Evolutionary conservation across 2,329 filamentous ascomycete species (phyloP).

Genomic region (Sporothrix curviconia): DNA sequence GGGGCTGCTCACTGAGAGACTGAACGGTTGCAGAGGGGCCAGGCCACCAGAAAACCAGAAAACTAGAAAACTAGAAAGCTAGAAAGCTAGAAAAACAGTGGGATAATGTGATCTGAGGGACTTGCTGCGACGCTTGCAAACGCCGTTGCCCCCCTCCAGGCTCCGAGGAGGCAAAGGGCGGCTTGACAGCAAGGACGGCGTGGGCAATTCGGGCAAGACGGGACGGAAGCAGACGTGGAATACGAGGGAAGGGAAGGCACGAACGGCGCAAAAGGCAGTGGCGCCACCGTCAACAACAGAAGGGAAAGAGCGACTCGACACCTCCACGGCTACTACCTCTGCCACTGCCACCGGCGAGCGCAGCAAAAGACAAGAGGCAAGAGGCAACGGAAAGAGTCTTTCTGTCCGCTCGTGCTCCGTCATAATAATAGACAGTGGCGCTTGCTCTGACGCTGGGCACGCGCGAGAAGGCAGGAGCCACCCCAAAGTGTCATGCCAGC

Average conservation of each 20-base stretch:
- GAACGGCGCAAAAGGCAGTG: neutral
- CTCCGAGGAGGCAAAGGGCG: neutral
- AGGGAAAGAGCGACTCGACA: neutral
- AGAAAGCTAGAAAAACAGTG: neutral
- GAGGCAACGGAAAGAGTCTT: neutral
- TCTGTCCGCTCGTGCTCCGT: neutral
- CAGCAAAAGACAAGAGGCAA: neutral
- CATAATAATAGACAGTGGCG: neutral
- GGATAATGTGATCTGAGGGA: slow-evolving; percentile 8
- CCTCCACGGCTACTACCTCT: too few species aligned
- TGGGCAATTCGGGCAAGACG: neutral
- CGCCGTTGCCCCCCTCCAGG: neutral
- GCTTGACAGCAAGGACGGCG: neutral
- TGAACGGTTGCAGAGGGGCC: too few species aligned
- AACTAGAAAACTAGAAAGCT: too few species aligned
- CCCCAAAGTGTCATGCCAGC: slow-evolving; percentile 9
- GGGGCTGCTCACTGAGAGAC: too few species aligned
- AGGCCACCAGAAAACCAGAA: too few species aligned
- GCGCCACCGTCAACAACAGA: neutral
- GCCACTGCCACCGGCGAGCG: neutral
- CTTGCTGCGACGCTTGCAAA: slow-evolving; percentile 6
- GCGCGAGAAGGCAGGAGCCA: neutral
- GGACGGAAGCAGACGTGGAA: neutral
- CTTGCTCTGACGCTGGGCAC: slow-evolving; percentile 7
- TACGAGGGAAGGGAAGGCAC: neutral